Base-by-base conservation (phyloP, 768 basidiomycete genomes). In the Pleurotus sapidus region DNA sequence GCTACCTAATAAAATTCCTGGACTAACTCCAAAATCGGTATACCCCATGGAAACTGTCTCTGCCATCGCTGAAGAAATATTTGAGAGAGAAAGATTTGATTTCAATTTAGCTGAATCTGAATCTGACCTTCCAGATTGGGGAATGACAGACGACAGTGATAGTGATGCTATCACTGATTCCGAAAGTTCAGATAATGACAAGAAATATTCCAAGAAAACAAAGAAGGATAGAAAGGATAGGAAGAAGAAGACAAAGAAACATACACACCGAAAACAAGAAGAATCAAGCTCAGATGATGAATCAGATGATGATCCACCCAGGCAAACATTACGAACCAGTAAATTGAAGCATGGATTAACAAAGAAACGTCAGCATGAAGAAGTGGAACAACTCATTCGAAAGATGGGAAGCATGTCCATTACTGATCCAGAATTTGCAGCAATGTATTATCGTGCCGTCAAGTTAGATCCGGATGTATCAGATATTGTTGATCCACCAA, bases 371-470 rank as follows among this genome's bases (percentile, higher is more conserved):
- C 30, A 34, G 11, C 38, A 57, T 46, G 27, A 48, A 1, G 58
- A 57, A 7, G 47, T 57, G 12, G 58, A 59, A 18, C 18, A 48
- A 15, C 25, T 59, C 4, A 57, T 56, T 25, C 17, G 37, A 27
- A 57, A 59, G 23, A 30, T 57, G 34, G 56, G 46, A 14, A 8
- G 42, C 7, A n/a, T 57, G 25, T 59, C 57, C 8, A 46, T 57
- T 24, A 20, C 37, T 15, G 57, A 59, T 38, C 46, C 55, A 17
- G 18, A 57, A 38, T 57, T 45, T 38, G 34, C 25, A 12, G 25
- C 57, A 7, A n/a, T 34, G n/a, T 56, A 57, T 39, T 56, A 59
- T 46, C n/a, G 46, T 58, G 55, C 55, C 17, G 47, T 57, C 5
- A 49, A 48, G 18, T 7, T 57, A 18, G 58, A 59, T 27, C 24